Base-by-base conservation (phyloP, 257 asterid genomes). In the Eucommia ulmoides region DNA sequence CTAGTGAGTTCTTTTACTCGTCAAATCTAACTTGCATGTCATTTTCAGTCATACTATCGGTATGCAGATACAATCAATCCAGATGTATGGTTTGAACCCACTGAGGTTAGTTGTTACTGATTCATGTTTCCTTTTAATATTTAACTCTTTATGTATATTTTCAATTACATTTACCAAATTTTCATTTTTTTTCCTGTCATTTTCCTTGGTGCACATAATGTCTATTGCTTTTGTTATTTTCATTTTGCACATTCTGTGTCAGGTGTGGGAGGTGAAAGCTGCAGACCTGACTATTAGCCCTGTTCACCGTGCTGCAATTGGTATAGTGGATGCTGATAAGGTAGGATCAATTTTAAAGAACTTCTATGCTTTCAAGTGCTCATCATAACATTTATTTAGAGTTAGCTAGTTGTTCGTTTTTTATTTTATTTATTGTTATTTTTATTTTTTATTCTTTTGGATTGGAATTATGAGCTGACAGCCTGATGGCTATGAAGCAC, bases 251-350 rank as follows among this genome's bases (percentile, higher is more conserved):
- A n/a, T 45, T 54, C 24, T 52, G 41, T 44, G 62, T 64, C 51
- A 91, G 98, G 98, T 86, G 56, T 91, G 99, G 95, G 99, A 91
- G 74, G 97, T 91, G 51, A 91, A 91, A 79, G 96, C 99, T 33
- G 94, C 99, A 33, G 99, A 91, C 67, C 88, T 91, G 52, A 86
- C 97, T 45, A 79, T 91, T 58, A 86, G 99, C 75, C 94, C 94
- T 9, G 97, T 88, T 69, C 78, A 85, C 65, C 81, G 93, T 52
- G 99, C 99, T 65, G 99, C 99, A 45, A 65, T 65, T 66, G 97
- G 99, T 48, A 75, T 76, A 49, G 89, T 86, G 62, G 91, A 75
- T 64, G 73, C 75, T 19, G 75, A 72, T 45, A 91, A 86, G 95
- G 95, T 86, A 70, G 57, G 9, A 21, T 6, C 10, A 42, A 3